Base-by-base conservation (phyloP, 2,329 filamentous ascomycete species). In the Ophiostoma triangulosporum region DNA sequence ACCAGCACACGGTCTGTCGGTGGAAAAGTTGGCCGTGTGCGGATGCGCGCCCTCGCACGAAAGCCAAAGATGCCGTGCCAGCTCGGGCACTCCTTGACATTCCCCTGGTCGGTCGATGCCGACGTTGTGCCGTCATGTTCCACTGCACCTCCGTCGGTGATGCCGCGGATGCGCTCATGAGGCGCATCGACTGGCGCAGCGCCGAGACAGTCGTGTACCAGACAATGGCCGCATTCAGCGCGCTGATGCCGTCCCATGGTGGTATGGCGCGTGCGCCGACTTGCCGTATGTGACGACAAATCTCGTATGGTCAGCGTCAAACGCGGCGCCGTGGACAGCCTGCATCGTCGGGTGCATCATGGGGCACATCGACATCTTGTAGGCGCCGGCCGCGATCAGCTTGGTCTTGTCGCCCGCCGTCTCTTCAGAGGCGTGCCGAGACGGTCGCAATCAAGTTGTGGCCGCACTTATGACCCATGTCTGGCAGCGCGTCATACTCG, bases 31-130 rank as follows among this genome's bases (percentile, higher is more conserved):
- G 12, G 43, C 46, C 22, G 55, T 56, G 45, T 56, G 55, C 3
- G 55, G 55, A 17, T 46, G 52, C 3, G 48, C 48, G 24, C 52
- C 55, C 29, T 50, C 50, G n/a, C 43, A 33, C 5, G 52, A 54
- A 56, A 50, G 31, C 54, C 54, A 20, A 56, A 56, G 17, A 54
- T 31, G n/a, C 54, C 67, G 54, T 70, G 75, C 40, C 81, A 62
- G 53, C 73, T 76, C 32, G 78, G 79, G 67, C 80, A 71, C 29
- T 29, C 52, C 24, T 56, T 54, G 20, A 56, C 54, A 24, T 82
- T 71, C 0, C 78, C 79, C 64, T 80, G 76, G 60, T 82, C 78
- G 0, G 76, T 80, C 57, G 74, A 78, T 3, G 62, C 1, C 69
- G 71, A 8, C 63, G 60, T n/a, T 69, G 63, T 52, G 24, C 51